phyloP scores from a whole-genome alignment of 192 early-diverging fungal species.

The Gigaspora rosea region DNA sequence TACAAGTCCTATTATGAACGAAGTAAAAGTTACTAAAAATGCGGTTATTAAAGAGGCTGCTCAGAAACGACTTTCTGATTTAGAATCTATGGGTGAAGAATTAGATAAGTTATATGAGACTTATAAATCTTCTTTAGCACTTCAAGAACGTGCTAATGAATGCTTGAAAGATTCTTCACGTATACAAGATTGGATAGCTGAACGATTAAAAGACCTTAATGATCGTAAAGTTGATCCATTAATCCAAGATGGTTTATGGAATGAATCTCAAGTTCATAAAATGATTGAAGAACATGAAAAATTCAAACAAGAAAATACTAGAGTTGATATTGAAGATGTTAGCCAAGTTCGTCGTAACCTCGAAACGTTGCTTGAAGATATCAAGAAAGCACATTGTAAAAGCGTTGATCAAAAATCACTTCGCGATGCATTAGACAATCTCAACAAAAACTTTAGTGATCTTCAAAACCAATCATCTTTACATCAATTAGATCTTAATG shows the following conservation, averaged over 20 bases:
- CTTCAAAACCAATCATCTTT: conserved; percentile 3
- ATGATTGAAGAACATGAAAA: conserved; percentile 16
- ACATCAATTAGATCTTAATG: conserved; percentile 15
- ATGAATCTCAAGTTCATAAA: conserved; percentile 20
- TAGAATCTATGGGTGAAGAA: neutral
- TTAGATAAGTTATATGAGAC: conserved; percentile 14
- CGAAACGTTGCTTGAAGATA: conserved; percentile 25
- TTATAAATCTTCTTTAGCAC: conserved; percentile 14
- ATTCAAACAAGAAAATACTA: conserved; percentile 21
- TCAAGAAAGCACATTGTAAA: conserved; percentile 16
- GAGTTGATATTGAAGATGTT: conserved; percentile 22
- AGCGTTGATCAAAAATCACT: conserved; percentile 21
- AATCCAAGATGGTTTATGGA: neutral
- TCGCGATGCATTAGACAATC: neutral
- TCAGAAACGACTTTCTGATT: neutral
- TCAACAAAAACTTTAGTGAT: conserved; percentile 23
- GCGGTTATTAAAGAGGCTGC: neutral
- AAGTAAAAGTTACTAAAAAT: conserved; percentile 28
- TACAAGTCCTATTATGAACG: conserved; percentile 5
- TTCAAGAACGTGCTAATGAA: conserved; percentile 22
- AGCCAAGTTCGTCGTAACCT: conserved; percentile 15
- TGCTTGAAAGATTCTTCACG: conserved; percentile 15
- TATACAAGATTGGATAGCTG: conserved; percentile 17
- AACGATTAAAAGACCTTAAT: conserved; percentile 1
- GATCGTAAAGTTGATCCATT: conserved; percentile 18